Evolutionary conservation across 1,284 basidiomycete species (phyloP).

Genomic region (Puccinia horiana): DNA sequence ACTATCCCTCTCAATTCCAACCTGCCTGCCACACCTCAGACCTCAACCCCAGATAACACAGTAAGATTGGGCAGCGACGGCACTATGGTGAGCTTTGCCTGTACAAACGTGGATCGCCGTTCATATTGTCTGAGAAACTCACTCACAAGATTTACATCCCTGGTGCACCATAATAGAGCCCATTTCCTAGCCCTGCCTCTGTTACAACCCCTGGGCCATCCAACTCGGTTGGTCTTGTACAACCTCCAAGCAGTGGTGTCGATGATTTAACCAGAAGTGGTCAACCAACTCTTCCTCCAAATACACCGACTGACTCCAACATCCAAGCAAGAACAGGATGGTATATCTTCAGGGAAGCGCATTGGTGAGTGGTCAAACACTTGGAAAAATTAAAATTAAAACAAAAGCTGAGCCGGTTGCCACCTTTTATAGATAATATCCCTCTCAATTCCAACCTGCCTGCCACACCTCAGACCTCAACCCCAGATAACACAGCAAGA

Average conservation of each 20-base stretch:
- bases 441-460: not conserved
- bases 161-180: not conserved
- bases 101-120: not conserved
- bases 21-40: not conserved
- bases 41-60: not conserved
- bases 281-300: not conserved
- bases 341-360: not conserved
- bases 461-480: not conserved
- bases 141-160: not conserved
- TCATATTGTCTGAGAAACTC: not conserved
- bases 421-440: too few relatives aligned
- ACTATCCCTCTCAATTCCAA: not conserved
- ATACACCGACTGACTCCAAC: not conserved
- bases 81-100: not conserved
- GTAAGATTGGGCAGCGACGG: not conserved
- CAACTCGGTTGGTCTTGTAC: not conserved
- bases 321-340: not conserved
- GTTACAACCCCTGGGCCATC: not conserved
- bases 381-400: too few relatives aligned
- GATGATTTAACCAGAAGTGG: not conserved
- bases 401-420: too few relatives aligned
- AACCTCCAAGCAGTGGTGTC: not conserved
- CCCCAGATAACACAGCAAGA: not conserved
- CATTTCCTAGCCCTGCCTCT: not conserved
- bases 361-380: too few relatives aligned